phyloP scores from a whole-genome alignment of 2,329 filamentous ascomycete species.

The Capronia epimyces region DNA sequence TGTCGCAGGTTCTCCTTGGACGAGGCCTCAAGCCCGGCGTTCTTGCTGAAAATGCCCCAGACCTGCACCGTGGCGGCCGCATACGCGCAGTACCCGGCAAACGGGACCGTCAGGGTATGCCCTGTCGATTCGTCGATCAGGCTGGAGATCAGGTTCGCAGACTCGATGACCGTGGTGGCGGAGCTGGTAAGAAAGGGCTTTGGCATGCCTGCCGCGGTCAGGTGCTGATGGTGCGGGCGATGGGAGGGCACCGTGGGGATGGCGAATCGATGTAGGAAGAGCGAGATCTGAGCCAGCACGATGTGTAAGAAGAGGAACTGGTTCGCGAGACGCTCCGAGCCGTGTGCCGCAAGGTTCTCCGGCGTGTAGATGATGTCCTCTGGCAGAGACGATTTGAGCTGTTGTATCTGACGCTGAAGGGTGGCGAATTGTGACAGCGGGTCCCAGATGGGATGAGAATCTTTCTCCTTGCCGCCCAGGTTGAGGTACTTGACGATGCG shows the following conservation, averaged over 20 bases:
- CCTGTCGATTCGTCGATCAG: slow-evolving; percentile 75
- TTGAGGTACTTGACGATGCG: slow-evolving; percentile 85
- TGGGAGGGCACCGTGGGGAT: slow-evolving; percentile 63
- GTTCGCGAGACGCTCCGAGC: slow-evolving; percentile 77
- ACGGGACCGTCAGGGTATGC: slow-evolving; percentile 79
- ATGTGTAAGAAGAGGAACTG: slow-evolving; percentile 93
- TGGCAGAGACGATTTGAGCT: slow-evolving; percentile 65
- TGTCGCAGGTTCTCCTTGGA: slow-evolving; percentile 79
- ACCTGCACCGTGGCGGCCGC: slow-evolving; percentile 92
- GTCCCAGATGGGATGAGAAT: slow-evolving; percentile 74
- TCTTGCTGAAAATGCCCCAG: slow-evolving; percentile 82
- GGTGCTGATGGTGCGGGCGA: slow-evolving; percentile 33
- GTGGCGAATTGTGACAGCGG: slow-evolving; percentile 68
- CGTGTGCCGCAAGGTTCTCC: slow-evolving; percentile 80
- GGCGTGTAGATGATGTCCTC: slow-evolving; percentile 64
- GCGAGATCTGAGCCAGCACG: slow-evolving; percentile 76
- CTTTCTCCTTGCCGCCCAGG: slow-evolving; percentile 75
- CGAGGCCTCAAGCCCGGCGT: slow-evolving; percentile 64
- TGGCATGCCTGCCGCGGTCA: slow-evolving; percentile 60
- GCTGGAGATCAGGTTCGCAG: slow-evolving; percentile 80
- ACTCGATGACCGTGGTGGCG: slow-evolving; percentile 69
- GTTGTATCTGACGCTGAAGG: slow-evolving; percentile 65
- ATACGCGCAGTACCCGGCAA: slow-evolving; percentile 92
- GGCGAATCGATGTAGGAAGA: slow-evolving; percentile 86
- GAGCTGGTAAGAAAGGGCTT: slow-evolving; percentile 71